Evolutionary conservation across 2,329 filamentous ascomycete species (phyloP).

Genomic region (Colletotrichum tabaci): DNA sequence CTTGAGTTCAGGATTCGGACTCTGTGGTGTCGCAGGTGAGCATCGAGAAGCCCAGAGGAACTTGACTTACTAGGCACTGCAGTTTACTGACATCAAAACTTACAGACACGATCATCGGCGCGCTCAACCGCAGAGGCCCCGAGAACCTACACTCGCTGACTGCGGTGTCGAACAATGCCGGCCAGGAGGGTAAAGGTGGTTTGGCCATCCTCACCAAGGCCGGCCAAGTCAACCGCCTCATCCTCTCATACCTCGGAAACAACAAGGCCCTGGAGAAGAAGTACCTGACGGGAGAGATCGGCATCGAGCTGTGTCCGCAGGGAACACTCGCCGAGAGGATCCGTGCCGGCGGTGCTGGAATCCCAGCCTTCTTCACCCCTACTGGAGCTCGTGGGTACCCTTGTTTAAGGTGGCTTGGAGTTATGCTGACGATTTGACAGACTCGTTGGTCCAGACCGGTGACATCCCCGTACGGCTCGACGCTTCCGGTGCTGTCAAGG

Average conservation of each 20-base stretch:
- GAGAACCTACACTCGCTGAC: conserved; percentile 78
- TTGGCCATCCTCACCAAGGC: conserved; percentile 78
- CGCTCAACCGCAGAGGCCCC: conserved; percentile 72
- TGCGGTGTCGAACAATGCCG: conserved; percentile 86
- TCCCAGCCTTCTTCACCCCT: conserved; percentile 86
- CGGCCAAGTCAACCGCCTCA: conserved; percentile 80
- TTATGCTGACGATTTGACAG: conserved; percentile 48
- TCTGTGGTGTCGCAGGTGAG: conserved; percentile 81
- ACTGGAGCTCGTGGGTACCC: conserved; percentile 73
- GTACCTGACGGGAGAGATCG: conserved; percentile 81
- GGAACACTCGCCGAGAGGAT: conserved; percentile 82
- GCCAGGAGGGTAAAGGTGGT: conserved; percentile 77
- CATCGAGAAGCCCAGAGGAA: conserved; percentile 43
- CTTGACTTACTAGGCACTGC: neutral
- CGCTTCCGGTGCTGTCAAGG: conserved; percentile 71
- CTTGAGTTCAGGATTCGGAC: conserved; percentile 85
- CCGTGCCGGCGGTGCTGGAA: conserved; percentile 80
- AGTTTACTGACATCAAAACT: neutral
- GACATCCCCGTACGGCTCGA: conserved; percentile 77
- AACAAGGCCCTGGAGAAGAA: conserved; percentile 84
- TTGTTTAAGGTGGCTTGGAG: conserved; percentile 27
- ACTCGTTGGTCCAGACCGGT: conserved; percentile 77
- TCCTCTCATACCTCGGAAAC: conserved; percentile 82
- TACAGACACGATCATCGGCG: conserved; percentile 79
- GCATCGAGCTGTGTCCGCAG: conserved; percentile 83